Evolutionary conservation across 176 grass and related monocot species (phyloP).

Genomic region (Zea luxurians): DNA sequence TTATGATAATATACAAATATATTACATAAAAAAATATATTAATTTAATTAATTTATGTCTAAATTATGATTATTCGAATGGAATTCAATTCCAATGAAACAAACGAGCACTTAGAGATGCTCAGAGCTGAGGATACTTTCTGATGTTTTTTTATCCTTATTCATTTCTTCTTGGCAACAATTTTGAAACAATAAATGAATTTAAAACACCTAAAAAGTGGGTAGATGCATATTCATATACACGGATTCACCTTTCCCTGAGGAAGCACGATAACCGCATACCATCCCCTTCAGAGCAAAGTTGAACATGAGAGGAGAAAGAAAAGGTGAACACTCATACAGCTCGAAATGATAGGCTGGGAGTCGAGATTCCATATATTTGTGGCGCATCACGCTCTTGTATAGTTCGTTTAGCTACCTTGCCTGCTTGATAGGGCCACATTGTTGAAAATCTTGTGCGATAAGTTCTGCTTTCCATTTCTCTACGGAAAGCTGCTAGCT

Average conservation of each 20-base stretch:
- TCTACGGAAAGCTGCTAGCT: not conserved
- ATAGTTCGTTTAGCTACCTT: conserved; percentile 27
- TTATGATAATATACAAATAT: no score
- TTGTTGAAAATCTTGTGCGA: conserved; percentile 21
- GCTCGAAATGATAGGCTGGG: conserved; percentile 39
- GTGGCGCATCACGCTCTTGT: conserved; percentile 17
- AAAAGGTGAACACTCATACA: conserved; percentile 40
- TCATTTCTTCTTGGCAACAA: conserved; percentile 9
- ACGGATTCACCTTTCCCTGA: not conserved
- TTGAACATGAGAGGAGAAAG: conserved; percentile 17
- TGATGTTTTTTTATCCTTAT: not conserved
- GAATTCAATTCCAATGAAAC: no score
- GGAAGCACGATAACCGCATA: not conserved
- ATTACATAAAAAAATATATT: no score
- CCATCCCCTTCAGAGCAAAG: conserved; percentile 44
- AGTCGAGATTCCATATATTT: conserved; percentile 18
- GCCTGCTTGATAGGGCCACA: conserved; percentile 26
- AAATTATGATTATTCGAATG: no score
- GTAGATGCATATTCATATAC: not conserved
- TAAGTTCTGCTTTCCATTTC: conserved; percentile 12
- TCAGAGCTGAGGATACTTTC: not conserved
- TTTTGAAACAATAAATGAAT: not conserved
- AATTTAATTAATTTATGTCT: no score
- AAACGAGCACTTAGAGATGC: no score
- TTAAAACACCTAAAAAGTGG: conserved; percentile 4